These are phyloP conservation scores for Dendrostoma leiphaemia DNA, from an alignment of 2,329 filamentous ascomycete genomes.

Conservation along the genomic window DNA sequence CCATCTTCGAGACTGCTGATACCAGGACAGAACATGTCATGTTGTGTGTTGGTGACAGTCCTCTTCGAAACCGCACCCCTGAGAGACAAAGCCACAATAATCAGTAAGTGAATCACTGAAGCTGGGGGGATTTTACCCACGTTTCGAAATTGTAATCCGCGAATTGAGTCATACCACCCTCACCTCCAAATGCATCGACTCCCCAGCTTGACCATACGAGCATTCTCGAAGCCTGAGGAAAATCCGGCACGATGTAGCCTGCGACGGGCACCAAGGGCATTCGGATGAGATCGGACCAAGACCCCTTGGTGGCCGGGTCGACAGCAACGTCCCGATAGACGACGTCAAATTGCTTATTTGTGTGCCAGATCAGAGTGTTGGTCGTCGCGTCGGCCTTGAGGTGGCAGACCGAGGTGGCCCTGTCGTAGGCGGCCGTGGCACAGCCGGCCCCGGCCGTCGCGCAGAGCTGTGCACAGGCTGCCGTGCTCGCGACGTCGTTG, in stretches of 20 bases:
- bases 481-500: slow-evolving; percentile 2
- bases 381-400: slow-evolving; percentile 7
- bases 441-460: slow-evolving; percentile 1
- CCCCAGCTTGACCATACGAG: slow-evolving; percentile 27
- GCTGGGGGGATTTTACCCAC: not conserved
- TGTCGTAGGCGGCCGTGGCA: slow-evolving; percentile 4
- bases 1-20: slow-evolving; percentile 43
- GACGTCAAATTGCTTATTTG: slow-evolving; percentile 8
- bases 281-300: slow-evolving; percentile 26
- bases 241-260: slow-evolving; percentile 26
- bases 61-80: slow-evolving; percentile 8
- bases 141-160: slow-evolving; percentile 13
- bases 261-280: slow-evolving; percentile 27
- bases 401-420: not conserved
- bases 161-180: slow-evolving; percentile 5
- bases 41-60: slow-evolving; percentile 31
- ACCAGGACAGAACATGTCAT: slow-evolving; percentile 52
- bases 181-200: slow-evolving; percentile 23
- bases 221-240: slow-evolving; percentile 24
- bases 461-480: slow-evolving; percentile 4
- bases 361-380: slow-evolving; percentile 9
- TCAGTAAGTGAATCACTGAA: not conserved
- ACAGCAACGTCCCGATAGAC: not conserved
- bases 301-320: slow-evolving; percentile 22
- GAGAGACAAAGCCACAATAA: not conserved